Evolutionary conservation across 768 basidiomycete genomes (phyloP), one percentile per base, ranked within the genome.

Genomic region (Neoboletus magnificus): DNA sequence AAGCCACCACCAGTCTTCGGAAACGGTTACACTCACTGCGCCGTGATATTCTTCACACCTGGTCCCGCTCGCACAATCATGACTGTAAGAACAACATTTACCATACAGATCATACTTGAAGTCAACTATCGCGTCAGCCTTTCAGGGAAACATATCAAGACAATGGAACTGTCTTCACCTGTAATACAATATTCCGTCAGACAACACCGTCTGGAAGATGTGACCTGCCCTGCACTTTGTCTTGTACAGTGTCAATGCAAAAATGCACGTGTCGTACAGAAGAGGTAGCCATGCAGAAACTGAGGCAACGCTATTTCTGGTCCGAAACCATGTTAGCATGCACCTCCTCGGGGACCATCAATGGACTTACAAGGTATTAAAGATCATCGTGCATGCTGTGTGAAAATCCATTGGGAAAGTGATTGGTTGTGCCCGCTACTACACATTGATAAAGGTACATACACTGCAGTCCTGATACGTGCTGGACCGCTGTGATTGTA

Each of bases 301-400:
- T 0, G 77, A 67, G 1, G 75, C 70, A 15, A 66, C 51, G 0
- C 32, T 8, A 3, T 60, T 59, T 3, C 71, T 73, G 29, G 30
- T n/a, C 30, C 16, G 2, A 9, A 41, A 33, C 42, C n/a, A 53
- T 4, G 15, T 16, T 35, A 15, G 5, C 35, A 29, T n/a, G 42
- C 27, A 20, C 13, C 18, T 18, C 20, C 15, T 1, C 12, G 22
- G 12, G 12, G 11, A 47, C 39, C 30, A 20, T 27, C 23, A 30
- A 16, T 18, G 33, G 15, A 48, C 59, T 36, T 52, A 76, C 73
- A 66, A 16, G 9, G 44, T 2, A 40, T 63, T 45, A 30, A 77
- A 73, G 13, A 78, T 70, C 77, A 77, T 75, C 7, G 68, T 70
- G 57, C 77, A 78, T 13, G 75, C 77, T 78, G 49, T 42, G 15